Conservation (phyloP, 495 filamentous ascomycete genomes). For the Thermochaetoides thermophila region DNA sequence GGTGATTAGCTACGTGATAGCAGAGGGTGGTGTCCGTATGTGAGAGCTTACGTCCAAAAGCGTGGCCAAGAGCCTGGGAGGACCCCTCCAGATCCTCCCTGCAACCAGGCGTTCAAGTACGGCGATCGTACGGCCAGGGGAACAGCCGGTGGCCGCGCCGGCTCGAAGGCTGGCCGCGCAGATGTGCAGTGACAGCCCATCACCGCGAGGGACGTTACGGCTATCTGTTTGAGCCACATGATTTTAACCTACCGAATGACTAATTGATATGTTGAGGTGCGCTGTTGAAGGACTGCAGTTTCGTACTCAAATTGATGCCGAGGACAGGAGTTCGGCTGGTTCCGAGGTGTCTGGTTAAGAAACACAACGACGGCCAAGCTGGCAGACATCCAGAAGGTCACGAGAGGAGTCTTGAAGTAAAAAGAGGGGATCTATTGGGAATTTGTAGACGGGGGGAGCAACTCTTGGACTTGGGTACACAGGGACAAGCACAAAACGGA, state of each 20-base stretch:
- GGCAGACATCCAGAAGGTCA: not conserved
- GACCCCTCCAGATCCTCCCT: constrained; percentile 11
- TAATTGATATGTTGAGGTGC: not conserved
- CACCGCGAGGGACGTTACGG: constrained; percentile 1
- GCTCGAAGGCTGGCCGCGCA: constrained; percentile 10
- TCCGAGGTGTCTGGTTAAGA: not conserved
- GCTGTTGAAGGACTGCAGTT: not conserved
- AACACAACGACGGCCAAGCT: not conserved
- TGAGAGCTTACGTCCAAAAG: constrained; percentile 17
- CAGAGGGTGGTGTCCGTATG: too few relatives aligned
- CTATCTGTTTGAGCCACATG: constrained; percentile 4
- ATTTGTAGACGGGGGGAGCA: constrained; percentile 4
- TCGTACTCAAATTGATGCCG: not conserved
- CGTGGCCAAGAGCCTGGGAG: constrained; percentile 18
- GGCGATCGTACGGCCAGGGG: constrained; percentile 17
- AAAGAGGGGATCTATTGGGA: not conserved
- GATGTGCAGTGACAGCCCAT: not conserved
- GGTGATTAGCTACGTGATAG: constrained; percentile 18
- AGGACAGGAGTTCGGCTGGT: not conserved
- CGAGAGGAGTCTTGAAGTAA: not conserved
- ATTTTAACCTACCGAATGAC: constrained; percentile 5
- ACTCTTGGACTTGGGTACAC: not conserved
- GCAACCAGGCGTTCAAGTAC: constrained; percentile 19
- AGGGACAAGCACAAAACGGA: not conserved
- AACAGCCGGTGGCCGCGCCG: constrained; percentile 13